These are phyloP conservation scores for Musa acuminata DNA, from an alignment of 176 grass and related monocot genomes.

Conservation along the genomic window DNA sequence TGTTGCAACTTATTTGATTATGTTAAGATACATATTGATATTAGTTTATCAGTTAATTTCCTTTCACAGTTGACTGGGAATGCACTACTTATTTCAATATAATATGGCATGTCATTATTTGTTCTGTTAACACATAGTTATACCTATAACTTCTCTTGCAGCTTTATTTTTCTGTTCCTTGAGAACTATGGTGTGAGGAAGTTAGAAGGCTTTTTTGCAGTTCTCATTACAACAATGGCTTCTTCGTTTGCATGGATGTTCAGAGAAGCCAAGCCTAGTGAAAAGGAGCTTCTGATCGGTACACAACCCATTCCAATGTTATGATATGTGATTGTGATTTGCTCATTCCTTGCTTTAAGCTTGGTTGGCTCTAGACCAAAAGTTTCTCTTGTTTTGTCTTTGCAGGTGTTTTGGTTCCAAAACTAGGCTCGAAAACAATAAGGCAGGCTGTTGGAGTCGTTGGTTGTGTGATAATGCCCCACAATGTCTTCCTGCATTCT, in stretches of 20 bases:
- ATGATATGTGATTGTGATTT: background rate
- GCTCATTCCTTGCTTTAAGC: background rate
- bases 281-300: conserved; percentile 3
- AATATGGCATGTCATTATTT: background rate
- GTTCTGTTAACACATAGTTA: background rate
- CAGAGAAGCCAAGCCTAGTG: conserved; percentile 4
- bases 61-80: background rate
- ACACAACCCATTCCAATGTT: background rate
- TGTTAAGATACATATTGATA: background rate
- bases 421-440: conserved; percentile 16
- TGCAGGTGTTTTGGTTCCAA: conserved; percentile 17
- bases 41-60: background rate
- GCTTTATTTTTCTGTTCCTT: conserved; percentile 16
- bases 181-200: conserved; percentile 20
- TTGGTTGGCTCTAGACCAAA: background rate
- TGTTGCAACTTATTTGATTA: background rate
- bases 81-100: background rate
- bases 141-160: background rate
- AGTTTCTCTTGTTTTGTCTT: background rate
- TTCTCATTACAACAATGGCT: conserved; percentile 12
- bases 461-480: conserved; percentile 19
- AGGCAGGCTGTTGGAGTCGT: conserved; percentile 9
- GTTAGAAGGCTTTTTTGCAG: conserved; percentile 8
- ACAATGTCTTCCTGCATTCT: conserved; percentile 17
- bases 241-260: conserved; percentile 16